phyloP scores from a whole-genome alignment of 768 basidiomycete genomes.

The Phylloporus scabripes region DNA sequence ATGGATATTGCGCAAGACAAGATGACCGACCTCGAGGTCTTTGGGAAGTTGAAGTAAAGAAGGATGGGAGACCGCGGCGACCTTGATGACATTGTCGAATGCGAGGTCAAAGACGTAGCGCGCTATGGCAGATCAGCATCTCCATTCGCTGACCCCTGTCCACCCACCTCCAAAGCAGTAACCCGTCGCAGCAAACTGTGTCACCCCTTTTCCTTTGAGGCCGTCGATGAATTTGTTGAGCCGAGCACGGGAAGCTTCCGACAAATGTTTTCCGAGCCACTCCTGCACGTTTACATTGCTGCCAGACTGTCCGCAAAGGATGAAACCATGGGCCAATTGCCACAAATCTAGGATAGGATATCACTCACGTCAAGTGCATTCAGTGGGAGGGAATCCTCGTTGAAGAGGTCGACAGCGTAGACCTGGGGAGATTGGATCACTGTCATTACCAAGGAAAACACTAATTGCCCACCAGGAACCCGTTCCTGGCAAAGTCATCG shows the following conservation, averaged over 20 bases:
- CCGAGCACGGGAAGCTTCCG: conserved; percentile 38
- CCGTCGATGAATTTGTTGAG: conserved; percentile 53
- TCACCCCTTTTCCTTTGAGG: conserved; percentile 57
- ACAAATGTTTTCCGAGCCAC: conserved; percentile 41
- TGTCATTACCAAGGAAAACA: too few species aligned
- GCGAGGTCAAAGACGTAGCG: conserved; percentile 45
- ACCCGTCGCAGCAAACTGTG: conserved; percentile 52
- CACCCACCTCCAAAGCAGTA: conserved; percentile 64
- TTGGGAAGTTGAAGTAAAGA: conserved; percentile 33
- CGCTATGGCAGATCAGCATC: conserved; percentile 17
- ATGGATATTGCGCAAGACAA: not conserved
- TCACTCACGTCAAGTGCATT: conserved; percentile 13
- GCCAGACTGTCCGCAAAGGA: not conserved
- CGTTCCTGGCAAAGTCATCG: conserved; percentile 40
- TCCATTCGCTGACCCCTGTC: not conserved
- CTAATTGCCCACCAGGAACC: conserved; percentile 27
- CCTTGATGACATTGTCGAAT: conserved; percentile 35
- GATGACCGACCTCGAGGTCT: conserved; percentile 53
- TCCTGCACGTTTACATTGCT: conserved; percentile 20
- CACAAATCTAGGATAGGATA: not conserved
- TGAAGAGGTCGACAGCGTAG: conserved; percentile 24
- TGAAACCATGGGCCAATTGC: not conserved
- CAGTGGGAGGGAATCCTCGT: conserved; percentile 22
- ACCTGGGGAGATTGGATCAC: conserved; percentile 6
- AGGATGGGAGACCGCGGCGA: conserved; percentile 42